Evolutionary conservation across 208 protist genomes (phyloP).

Genomic region (Crithidia acanthocephali): DNA sequence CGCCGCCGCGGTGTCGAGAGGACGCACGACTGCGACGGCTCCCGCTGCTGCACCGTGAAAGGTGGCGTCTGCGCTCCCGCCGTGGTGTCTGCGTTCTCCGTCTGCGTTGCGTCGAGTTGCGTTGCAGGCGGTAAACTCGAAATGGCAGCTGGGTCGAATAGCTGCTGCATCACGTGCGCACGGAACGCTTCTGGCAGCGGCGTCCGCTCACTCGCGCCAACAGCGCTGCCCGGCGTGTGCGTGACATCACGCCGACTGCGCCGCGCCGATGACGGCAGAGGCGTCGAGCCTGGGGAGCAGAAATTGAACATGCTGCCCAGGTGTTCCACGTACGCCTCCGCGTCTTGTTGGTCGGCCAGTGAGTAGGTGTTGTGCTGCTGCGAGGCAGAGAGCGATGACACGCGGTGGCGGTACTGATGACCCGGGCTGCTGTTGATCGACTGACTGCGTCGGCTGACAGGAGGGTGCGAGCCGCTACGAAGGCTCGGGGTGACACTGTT

Average conservation of each 20-base stretch:
- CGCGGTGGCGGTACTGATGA: background rate
- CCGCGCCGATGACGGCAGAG: constrained; percentile 26
- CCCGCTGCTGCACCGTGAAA: background rate
- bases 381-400: constrained; percentile 10
- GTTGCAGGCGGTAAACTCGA: too few relatives aligned
- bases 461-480: background rate
- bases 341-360: constrained; percentile 22
- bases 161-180: background rate
- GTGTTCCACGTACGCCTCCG: constrained; percentile 40
- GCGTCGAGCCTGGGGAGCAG: constrained; percentile 42
- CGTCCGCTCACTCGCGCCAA: background rate
- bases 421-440: background rate
- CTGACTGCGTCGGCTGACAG: background rate
- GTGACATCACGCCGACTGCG: background rate
- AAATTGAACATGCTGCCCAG: constrained; percentile 43
- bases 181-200: background rate
- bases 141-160: background rate
- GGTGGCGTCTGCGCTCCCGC: too few relatives aligned
- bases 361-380: constrained; percentile 45
- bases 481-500: background rate
- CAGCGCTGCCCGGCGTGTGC: background rate
- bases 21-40: background rate
- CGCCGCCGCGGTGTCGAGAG: constrained; percentile 28
- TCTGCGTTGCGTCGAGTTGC: too few relatives aligned
- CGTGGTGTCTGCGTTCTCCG: too few relatives aligned